Evolutionary conservation across 2,329 filamentous ascomycete species (phyloP).

Genomic region (Phialemoniopsis sp.): DNA sequence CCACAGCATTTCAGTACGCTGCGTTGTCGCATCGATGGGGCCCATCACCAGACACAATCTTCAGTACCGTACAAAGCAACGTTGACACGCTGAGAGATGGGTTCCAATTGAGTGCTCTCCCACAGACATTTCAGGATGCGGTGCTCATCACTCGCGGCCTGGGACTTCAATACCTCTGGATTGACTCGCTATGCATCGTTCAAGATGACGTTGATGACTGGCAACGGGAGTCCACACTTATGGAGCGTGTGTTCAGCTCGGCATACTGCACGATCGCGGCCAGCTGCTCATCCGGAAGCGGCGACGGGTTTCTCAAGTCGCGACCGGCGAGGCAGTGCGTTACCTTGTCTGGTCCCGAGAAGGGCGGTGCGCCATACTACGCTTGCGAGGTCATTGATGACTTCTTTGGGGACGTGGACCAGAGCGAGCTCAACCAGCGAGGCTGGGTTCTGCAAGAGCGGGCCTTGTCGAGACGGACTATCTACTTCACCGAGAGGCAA

Average conservation of each 20-base stretch:
- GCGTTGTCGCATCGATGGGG: constrained; percentile 21
- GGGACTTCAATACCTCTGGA: constrained; percentile 12
- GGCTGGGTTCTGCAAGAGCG: constrained; percentile 36
- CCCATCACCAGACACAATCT: constrained; percentile 1
- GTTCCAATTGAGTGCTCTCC: constrained; percentile 5
- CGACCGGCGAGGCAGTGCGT: constrained; percentile 3
- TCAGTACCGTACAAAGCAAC: constrained; percentile 7
- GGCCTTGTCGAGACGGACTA: constrained; percentile 26
- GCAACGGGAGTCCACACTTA: constrained; percentile 12
- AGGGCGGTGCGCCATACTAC: constrained; percentile 10
- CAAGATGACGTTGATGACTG: constrained; percentile 15
- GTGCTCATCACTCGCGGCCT: constrained; percentile 8
- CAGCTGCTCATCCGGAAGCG: constrained; percentile 7
- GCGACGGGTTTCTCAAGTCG: constrained; percentile 15
- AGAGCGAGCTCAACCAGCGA: constrained; percentile 21
- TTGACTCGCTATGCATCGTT: constrained; percentile 18
- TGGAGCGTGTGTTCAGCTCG: constrained; percentile 19
- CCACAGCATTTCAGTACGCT: constrained; percentile 3
- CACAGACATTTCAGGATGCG: constrained; percentile 12
- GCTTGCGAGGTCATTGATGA: constrained; percentile 24
- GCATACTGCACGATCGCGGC: constrained; percentile 20
- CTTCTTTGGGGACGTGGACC: constrained; percentile 24
- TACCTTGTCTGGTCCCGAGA: not conserved
- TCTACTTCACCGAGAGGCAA: constrained; percentile 28
- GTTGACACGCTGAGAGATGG: not conserved